A percentile compares a stretch with the other conserved stretches of the same genome.
These are phyloP conservation scores for Sordariomycetes sp. DNA, from an alignment of 2,329 filamentous ascomycete species.

Conservation along the genomic window DNA sequence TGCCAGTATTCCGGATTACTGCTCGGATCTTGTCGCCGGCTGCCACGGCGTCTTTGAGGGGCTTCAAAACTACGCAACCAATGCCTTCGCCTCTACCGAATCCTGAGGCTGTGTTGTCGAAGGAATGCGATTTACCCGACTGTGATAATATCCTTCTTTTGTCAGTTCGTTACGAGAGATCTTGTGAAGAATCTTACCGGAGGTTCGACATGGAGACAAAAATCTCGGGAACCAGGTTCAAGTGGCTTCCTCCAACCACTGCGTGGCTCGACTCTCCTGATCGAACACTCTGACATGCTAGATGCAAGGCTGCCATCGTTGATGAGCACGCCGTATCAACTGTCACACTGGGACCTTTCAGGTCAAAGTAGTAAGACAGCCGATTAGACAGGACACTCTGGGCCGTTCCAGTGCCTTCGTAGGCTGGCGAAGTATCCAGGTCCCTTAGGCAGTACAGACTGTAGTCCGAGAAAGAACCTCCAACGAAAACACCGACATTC, in stretches of 20 bases:
- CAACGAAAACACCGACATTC: conserved; percentile 40
- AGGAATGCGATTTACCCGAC: background rate
- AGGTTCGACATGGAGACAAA: conserved; percentile 21
- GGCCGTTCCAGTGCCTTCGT: conserved; percentile 2
- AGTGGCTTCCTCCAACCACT: background rate
- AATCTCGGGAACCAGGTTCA: conserved; percentile 10
- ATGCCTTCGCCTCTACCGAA: conserved; percentile 55
- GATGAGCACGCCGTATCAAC: conserved; percentile 41
- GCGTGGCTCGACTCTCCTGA: conserved; percentile 13
- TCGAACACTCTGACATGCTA: conserved; percentile 36
- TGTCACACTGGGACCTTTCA: conserved; percentile 40
- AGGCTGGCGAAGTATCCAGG: conserved; percentile 32
- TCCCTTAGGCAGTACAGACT: conserved; percentile 34
- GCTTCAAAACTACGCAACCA: conserved; percentile 46
- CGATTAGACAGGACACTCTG: conserved; percentile 41
- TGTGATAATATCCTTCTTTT: conserved; percentile 6
- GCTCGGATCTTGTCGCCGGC: conserved; percentile 46
- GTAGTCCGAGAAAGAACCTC: conserved; percentile 38
- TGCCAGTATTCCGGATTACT: conserved; percentile 35
- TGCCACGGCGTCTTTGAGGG: conserved; percentile 40
- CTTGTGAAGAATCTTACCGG: conserved; percentile 3
- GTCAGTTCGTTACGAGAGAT: conserved; percentile 13
- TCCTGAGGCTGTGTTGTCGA: conserved; percentile 20
- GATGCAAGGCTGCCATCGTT: conserved; percentile 34
- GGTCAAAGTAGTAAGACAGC: conserved; percentile 43